Conservation (phyloP, 1,284 basidiomycete genomes). For the Anthracocystis panici-leucophaei region DNA sequence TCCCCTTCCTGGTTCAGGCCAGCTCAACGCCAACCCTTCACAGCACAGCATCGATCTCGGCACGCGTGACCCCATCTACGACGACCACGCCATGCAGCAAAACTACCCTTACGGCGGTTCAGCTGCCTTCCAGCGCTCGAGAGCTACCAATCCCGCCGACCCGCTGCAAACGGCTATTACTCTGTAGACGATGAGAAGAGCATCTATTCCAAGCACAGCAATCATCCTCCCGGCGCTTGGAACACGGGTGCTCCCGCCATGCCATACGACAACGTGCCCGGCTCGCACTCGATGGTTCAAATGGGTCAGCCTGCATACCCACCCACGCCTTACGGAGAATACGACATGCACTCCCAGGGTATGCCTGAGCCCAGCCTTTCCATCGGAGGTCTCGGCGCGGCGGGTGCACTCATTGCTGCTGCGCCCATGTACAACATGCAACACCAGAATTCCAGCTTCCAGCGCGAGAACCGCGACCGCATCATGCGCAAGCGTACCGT, state of each 20-base stretch:
- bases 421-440: conserved; percentile 35
- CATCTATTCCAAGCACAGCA: conserved; percentile 43
- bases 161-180: conserved; percentile 20
- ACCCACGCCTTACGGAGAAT: conserved; percentile 30
- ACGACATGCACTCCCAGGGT: conserved; percentile 17
- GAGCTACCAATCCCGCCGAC: conserved; percentile 24
- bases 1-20: conserved; percentile 13
- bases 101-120: conserved; percentile 33
- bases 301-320: conserved; percentile 39
- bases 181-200: conserved; percentile 47
- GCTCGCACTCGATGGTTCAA: conserved; percentile 37
- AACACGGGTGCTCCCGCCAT: conserved; percentile 11
- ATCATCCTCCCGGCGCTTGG: conserved; percentile 27
- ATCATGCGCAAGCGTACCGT: conserved; percentile 69
- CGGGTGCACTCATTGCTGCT: conserved; percentile 43
- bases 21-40: conserved; percentile 25
- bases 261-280: conserved; percentile 26
- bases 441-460: conserved; percentile 27
- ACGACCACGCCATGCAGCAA: conserved; percentile 30
- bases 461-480: conserved; percentile 43
- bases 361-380: conserved; percentile 26
- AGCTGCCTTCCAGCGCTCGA: conserved; percentile 35
- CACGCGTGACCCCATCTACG: conserved; percentile 15
- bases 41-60: conserved; percentile 42
- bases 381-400: conserved; percentile 31